These are phyloP conservation scores for Didymella keratinophila DNA, from an alignment of 2,329 filamentous ascomycete species.

Conservation along the genomic window DNA sequence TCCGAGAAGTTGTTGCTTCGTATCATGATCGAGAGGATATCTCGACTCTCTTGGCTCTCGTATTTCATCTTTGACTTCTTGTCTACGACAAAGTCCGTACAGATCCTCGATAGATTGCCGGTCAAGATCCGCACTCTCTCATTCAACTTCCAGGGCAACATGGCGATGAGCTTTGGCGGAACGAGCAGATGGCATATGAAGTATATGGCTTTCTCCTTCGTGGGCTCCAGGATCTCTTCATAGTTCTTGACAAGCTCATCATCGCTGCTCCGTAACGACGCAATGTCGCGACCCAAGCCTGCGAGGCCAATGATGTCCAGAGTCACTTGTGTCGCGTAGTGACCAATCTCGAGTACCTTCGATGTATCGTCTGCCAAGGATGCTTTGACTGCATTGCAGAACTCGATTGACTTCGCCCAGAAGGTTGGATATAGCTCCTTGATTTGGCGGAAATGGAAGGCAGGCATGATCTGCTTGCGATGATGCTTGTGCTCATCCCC, in stretches of 20 bases:
- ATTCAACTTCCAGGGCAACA: conserved; percentile 59
- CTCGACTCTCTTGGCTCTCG: conserved; percentile 46
- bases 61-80: conserved; percentile 53
- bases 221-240: conserved; percentile 57
- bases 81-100: conserved; percentile 57
- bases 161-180: conserved; percentile 48
- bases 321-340: conserved; percentile 55
- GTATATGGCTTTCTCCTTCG: conserved; percentile 57
- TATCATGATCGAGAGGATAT: conserved; percentile 60
- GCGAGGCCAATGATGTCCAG: conserved; percentile 58
- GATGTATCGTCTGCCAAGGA: conserved; percentile 55
- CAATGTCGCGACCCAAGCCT: conserved; percentile 55
- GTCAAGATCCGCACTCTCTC: conserved; percentile 50
- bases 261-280: conserved; percentile 51
- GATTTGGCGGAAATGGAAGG: conserved; percentile 85
- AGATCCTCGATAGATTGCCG: conserved; percentile 52
- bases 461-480: conserved; percentile 79
- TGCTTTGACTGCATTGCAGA: conserved; percentile 67
- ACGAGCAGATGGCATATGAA: conserved; percentile 52
- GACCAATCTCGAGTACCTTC: conserved; percentile 52
- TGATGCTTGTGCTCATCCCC: conserved; percentile 60
- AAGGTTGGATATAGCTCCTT: conserved; percentile 86
- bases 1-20: conserved; percentile 63
- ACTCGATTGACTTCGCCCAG: conserved; percentile 77
- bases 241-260: conserved; percentile 55